Base-by-base conservation (phyloP, 2,329 filamentous ascomycete species). In the Phaeosphaeriaceae sp. region DNA sequence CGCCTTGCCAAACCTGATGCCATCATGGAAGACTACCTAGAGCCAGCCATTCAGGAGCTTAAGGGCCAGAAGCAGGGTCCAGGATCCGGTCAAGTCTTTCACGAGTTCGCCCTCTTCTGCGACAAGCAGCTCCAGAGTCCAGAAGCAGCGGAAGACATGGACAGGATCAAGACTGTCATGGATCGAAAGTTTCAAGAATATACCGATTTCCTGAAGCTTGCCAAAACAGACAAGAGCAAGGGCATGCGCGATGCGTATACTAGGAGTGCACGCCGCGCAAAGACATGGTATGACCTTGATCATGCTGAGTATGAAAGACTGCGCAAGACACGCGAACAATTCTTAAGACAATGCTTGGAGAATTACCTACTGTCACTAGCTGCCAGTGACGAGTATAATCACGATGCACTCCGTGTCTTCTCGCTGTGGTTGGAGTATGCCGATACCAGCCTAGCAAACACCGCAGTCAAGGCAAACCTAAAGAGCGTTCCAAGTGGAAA, bases 71-170 rank as follows among this genome's bases (percentile, higher is more conserved):
- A 80, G 5, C 84, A 88, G 53, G 90, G 91, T 1, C 83, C 85
- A 46, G 91, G 94, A 59, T 91, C 93, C 1, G 93, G 93, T 1
- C 86, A 92, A 65, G 95, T 98, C 0, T 97, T 93, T 70, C 93
- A 97, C 73, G 92, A 96, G 69, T 98, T 98, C 76, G 95, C 96
- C 24, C 86, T 89, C 51, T 99, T 99, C 74, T 99, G 96, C 70
- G 94, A 99, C 74, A 89, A 93, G 70, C 95, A 99, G 74, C 83
- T 99, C 10, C 91, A 97, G 69, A 94, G 94, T 70, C 86, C 90
- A 0, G 92, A 96, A 67, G 88, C 89, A 33, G 80, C 93, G 1
- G 92, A 96, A 74, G 95, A 99, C 69, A 86, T 97, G 58, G 86
- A 87, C 27, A 89, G 95, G 47, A 85, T 97, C 44, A 86, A 91